These are phyloP conservation scores for Cucumis variabilis DNA, from an alignment of 331 rosid genomes.

Conservation along the genomic window DNA sequence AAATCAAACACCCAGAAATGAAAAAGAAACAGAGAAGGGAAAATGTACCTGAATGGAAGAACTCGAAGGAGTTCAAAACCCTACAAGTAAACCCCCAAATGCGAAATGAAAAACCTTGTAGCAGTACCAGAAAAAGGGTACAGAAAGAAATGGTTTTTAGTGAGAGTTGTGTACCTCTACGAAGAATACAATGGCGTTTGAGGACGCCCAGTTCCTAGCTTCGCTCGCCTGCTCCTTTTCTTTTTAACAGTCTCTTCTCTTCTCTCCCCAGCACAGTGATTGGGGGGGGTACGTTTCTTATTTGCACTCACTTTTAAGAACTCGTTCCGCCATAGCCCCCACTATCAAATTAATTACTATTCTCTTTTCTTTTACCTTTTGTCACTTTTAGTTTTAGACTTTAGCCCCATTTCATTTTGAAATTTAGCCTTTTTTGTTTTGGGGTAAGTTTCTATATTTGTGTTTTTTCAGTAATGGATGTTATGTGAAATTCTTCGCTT, in stretches of 20 bases:
- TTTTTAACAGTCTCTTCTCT: neutral
- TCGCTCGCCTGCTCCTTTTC: neutral
- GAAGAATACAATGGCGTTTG: neutral
- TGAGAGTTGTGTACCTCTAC: constrained; percentile 14
- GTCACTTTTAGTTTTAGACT: neutral
- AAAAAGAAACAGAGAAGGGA: neutral
- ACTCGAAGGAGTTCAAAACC: constrained; percentile 15
- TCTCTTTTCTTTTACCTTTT: neutral
- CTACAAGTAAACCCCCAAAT: constrained; percentile 15
- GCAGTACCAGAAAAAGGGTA: neutral
- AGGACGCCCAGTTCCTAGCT: neutral
- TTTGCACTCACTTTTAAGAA: neutral
- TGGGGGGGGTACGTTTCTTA: neutral
- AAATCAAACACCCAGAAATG: constrained; percentile 26
- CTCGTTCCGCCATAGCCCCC: constrained; percentile 9
- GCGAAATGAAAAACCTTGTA: neutral
- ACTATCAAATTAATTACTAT: neutral
- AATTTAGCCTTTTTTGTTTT: neutral
- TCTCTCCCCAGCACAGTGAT: neutral
- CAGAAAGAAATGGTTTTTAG: neutral
- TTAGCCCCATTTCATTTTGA: neutral
- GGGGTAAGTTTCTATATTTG: neutral
- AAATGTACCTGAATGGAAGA: constrained; percentile 22
- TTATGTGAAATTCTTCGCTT: neutral
- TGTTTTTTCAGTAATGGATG: neutral